A percentile compares a stretch with the other conserved stretches of the same genome.
phyloP scores from a whole-genome alignment of 495 filamentous ascomycete species.

The Apodospora peruviana region DNA sequence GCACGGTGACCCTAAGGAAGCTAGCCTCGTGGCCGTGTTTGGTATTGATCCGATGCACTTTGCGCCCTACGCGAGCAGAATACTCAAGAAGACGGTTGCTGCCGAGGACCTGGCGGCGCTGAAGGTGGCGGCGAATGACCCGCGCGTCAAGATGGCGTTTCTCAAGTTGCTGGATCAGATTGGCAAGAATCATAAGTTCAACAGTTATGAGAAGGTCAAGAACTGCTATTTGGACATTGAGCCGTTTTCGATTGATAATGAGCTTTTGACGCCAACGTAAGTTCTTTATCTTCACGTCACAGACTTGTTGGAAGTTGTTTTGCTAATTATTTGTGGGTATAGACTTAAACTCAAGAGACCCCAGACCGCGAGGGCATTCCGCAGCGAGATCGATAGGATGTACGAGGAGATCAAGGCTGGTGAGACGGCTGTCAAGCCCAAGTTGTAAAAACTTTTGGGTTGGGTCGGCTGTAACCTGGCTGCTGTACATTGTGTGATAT shows the following conservation, averaged over 20 bases:
- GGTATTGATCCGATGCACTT: conserved; percentile 80
- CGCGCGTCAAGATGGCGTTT: conserved; percentile 65
- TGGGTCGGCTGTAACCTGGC: neutral
- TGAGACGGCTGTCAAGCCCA: conserved; percentile 28
- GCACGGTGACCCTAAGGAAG: conserved; percentile 83
- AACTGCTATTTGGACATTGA: conserved; percentile 73
- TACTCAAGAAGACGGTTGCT: conserved; percentile 61
- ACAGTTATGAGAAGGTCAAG: conserved; percentile 78
- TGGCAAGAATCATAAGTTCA: conserved; percentile 79
- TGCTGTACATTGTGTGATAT: neutral
- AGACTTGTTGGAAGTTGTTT: no score
- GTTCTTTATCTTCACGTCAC: conserved; percentile 34
- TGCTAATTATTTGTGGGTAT: conserved; percentile 3
- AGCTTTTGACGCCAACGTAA: conserved; percentile 93
- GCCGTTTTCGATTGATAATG: conserved; percentile 91
- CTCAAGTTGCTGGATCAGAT: conserved; percentile 75
- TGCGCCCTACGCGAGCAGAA: conserved; percentile 67
- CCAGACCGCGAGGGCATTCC: conserved; percentile 74
- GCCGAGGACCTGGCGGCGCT: conserved; percentile 60
- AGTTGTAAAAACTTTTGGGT: conserved; percentile 26
- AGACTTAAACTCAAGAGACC: conserved; percentile 95
- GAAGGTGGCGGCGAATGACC: conserved; percentile 57
- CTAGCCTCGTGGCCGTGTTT: conserved; percentile 79
- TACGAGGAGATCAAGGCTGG: conserved; percentile 60
- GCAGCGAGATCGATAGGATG: conserved; percentile 66